phyloP scores from a whole-genome alignment of 1,284 basidiomycete species.

The Trichosporon faecale region DNA sequence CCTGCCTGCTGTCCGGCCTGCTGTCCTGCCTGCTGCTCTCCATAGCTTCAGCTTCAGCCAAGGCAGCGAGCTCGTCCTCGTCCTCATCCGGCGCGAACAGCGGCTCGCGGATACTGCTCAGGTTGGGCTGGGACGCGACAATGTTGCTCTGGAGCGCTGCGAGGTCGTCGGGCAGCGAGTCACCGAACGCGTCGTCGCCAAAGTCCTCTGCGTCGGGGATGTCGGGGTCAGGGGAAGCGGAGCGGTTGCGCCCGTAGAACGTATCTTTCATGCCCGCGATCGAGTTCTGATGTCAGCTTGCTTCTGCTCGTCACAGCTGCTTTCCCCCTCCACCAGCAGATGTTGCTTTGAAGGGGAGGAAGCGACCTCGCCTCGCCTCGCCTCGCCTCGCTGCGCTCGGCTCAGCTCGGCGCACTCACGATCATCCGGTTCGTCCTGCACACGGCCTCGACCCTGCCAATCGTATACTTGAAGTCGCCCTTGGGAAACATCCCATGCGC shows the following conservation, averaged over 20 bases:
- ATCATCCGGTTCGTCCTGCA: conserved; percentile 79
- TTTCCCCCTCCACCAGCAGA: too few species aligned
- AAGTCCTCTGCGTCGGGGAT: conserved; percentile 5
- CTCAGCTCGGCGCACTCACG: conserved; percentile 55
- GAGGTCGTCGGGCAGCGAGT: background rate
- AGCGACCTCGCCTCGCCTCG: too few species aligned
- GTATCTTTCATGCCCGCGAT: conserved; percentile 56
- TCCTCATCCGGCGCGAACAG: conserved; percentile 37
- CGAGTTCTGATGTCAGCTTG: conserved; percentile 48
- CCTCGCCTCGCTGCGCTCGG: background rate
- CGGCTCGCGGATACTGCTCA: conserved; percentile 25
- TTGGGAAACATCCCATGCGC: conserved; percentile 84
- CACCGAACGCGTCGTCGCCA: conserved; percentile 2
- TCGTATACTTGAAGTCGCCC: conserved; percentile 76
- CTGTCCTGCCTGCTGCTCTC: background rate
- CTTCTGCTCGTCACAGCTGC: background rate
- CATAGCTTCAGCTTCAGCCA: conserved; percentile 50
- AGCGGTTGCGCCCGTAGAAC: conserved; percentile 59
- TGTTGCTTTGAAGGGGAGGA: too few species aligned
- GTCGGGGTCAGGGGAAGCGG: conserved; percentile 35
- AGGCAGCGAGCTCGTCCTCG: conserved; percentile 60
- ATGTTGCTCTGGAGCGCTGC: background rate
- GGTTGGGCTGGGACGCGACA: background rate
- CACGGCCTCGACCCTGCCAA: conserved; percentile 74
- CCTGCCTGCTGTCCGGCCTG: background rate